Evolutionary conservation across 129 eudicot species (phyloP).

Genomic region (Flaveria sonorensis): DNA sequence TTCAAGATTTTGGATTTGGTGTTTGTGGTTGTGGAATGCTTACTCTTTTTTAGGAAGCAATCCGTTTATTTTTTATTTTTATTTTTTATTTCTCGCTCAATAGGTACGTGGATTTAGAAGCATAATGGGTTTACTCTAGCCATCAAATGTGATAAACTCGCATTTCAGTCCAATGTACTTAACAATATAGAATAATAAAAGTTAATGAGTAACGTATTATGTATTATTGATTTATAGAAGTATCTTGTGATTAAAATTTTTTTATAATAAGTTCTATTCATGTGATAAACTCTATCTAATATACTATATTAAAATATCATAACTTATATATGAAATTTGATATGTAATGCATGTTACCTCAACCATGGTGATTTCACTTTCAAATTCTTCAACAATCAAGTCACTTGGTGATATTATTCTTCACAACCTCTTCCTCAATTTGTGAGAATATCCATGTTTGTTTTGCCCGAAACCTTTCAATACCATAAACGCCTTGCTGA

Average conservation of each 20-base stretch:
- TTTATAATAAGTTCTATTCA: no score
- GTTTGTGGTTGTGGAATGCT: constrained; percentile 39
- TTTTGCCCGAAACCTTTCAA: no score
- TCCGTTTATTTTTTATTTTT: constrained; percentile 36
- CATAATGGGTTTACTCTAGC: constrained; percentile 8
- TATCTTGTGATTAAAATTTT: background rate
- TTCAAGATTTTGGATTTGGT: background rate
- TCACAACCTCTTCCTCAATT: no score
- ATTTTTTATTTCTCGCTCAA: background rate
- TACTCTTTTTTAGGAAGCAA: constrained; percentile 48
- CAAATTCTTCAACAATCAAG: no score
- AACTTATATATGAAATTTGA: no score
- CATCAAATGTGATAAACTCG: background rate
- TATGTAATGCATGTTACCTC: no score
- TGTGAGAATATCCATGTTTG: no score
- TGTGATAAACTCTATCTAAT: no score
- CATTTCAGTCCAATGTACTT: constrained; percentile 1
- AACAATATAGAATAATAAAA: background rate
- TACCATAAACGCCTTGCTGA: no score
- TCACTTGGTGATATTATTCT: no score
- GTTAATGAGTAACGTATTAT: background rate
- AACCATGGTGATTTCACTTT: no score
- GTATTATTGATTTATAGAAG: background rate
- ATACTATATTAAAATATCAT: no score
- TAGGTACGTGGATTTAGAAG: constrained; percentile 6